phyloP scores from a whole-genome alignment of 306 rosid genomes.

The Rosa multiflora region DNA sequence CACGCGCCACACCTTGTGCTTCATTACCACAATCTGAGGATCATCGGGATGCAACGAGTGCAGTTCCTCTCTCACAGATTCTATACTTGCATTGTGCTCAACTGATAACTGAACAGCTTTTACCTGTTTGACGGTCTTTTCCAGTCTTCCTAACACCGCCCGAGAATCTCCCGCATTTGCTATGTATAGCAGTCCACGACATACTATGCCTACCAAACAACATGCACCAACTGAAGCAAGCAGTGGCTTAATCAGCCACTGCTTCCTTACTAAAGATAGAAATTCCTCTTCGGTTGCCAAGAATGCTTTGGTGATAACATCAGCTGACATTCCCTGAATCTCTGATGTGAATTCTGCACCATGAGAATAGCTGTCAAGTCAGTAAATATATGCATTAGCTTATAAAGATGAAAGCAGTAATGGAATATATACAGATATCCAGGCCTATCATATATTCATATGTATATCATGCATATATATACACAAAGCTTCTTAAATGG shows the following conservation, averaged over 20 bases:
- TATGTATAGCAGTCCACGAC: conserved; percentile 71
- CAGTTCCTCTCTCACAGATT: conserved; percentile 87
- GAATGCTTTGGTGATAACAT: conserved; percentile 79
- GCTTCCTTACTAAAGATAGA: conserved; percentile 66
- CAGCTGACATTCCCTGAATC: conserved; percentile 74
- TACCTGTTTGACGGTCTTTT: conserved; percentile 45
- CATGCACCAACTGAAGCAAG: conserved; percentile 97
- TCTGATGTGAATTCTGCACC: conserved; percentile 78
- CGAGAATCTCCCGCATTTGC: conserved; percentile 99
- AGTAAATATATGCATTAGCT: conserved; percentile 46
- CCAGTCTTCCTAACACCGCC: conserved; percentile 77
- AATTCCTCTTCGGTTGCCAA: conserved; percentile 90
- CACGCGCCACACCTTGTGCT: conserved; percentile 98
- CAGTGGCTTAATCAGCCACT: conserved; percentile 71
- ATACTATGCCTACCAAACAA: conserved; percentile 79
- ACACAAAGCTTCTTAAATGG: not conserved
- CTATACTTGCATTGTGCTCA: conserved; percentile 90
- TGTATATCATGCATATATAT: not conserved
- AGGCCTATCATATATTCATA: conserved; percentile 1
- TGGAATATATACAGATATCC: not conserved
- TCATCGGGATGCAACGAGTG: conserved; percentile 80
- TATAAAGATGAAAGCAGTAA: conserved; percentile 16
- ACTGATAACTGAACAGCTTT: conserved; percentile 82
- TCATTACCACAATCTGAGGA: conserved; percentile 85
- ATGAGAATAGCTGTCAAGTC: conserved; percentile 50